Evolutionary conservation across 73 alveolate species (phyloP).

Genomic region (Paramecium caudatum): DNA sequence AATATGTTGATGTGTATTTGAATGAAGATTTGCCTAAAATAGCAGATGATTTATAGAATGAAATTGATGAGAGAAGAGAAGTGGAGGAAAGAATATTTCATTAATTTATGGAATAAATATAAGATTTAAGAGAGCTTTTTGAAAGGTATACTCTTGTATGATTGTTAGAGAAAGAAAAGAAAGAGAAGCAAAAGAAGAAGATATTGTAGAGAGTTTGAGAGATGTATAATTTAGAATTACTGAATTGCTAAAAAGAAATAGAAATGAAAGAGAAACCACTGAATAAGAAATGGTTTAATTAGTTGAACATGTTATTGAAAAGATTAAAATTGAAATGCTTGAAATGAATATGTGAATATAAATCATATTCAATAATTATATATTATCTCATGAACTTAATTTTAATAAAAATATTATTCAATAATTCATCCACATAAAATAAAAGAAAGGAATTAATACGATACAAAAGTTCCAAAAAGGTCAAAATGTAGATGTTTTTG

Average conservation of each 20-base stretch:
- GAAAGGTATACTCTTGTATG: not conserved
- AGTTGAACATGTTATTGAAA: constrained; percentile 34
- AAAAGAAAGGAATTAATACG: too few species aligned
- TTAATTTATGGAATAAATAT: constrained; percentile 54
- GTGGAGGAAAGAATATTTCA: constrained; percentile 61
- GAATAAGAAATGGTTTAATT: constrained; percentile 59
- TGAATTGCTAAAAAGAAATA: constrained; percentile 22
- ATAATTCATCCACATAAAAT: too few species aligned
- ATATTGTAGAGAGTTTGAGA: constrained; percentile 58
- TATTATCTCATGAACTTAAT: too few species aligned
- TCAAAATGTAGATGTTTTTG: too few species aligned
- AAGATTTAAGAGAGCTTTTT: constrained; percentile 43
- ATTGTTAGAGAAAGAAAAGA: constrained; percentile 34
- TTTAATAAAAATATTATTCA: too few species aligned
- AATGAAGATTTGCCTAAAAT: constrained; percentile 56
- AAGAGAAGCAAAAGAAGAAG: constrained; percentile 57
- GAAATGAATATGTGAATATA: constrained; percentile 68
- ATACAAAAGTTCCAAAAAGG: too few species aligned
- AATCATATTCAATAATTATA: too few species aligned
- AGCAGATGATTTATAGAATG: constrained; percentile 56
- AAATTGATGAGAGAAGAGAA: constrained; percentile 48
- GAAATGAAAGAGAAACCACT: constrained; percentile 35
- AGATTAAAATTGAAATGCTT: constrained; percentile 54
- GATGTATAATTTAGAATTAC: constrained; percentile 37
- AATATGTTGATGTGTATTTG: constrained; percentile 44